Conservation (phyloP, 2,329 filamentous ascomycete genomes). For the Aspergillus arachidicola region DNA sequence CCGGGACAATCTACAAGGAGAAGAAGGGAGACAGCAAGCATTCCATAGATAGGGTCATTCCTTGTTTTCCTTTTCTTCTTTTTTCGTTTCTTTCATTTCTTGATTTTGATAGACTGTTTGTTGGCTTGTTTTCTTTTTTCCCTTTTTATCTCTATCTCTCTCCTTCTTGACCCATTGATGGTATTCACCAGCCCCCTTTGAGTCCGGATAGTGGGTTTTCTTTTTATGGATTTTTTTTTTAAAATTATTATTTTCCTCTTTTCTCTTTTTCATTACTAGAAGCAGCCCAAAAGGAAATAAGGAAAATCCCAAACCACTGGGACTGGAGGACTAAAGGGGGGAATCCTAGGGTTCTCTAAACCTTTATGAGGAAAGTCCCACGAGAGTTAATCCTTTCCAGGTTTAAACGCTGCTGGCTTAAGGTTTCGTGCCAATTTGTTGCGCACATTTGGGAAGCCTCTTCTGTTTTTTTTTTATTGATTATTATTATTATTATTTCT, state of each 20-base stretch:
- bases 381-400: constrained; percentile 5
- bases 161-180: neutral
- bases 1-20: neutral
- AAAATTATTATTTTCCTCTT: neutral
- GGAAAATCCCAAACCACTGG: neutral
- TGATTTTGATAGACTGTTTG: neutral
- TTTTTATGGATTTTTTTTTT: neutral
- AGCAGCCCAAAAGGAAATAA: neutral
- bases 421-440: constrained; percentile 4
- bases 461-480: neutral
- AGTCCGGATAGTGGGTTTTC: neutral
- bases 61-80: neutral
- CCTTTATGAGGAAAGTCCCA: constrained; percentile 6
- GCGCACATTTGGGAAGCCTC: neutral
- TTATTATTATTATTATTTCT: neutral
- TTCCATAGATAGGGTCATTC: neutral
- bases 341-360: neutral
- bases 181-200: neutral
- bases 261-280: neutral
- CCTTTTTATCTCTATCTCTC: neutral
- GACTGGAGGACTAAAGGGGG: neutral
- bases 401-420: neutral
- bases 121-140: neutral
- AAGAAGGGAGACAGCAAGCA: neutral
- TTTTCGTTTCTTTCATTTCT: neutral